Conservation (phyloP, 192 early-diverging fungal genomes). For the Mortierella hygrophila region DNA sequence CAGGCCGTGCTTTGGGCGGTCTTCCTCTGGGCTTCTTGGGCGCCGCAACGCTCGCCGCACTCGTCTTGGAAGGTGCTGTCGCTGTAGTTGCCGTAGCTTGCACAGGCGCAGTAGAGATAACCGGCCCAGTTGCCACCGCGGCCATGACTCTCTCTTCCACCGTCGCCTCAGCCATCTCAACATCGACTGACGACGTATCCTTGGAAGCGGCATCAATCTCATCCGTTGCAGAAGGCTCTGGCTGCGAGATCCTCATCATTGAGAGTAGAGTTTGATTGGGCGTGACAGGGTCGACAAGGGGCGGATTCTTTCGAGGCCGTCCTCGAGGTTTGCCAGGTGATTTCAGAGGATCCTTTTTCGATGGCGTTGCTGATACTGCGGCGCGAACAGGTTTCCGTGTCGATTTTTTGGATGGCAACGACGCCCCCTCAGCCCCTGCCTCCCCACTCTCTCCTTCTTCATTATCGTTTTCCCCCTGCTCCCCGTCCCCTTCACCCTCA, state of each 20-base stretch:
- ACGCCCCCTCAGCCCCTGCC: background rate
- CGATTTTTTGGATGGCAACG: background rate
- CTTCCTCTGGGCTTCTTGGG: constrained; percentile 6
- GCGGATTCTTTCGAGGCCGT: constrained; percentile 2
- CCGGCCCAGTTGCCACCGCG: background rate
- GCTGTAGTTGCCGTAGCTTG: background rate
- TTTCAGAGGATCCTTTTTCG: background rate
- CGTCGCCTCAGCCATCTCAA: background rate
- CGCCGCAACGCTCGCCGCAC: background rate
- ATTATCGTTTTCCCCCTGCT: background rate
- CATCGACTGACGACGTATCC: background rate
- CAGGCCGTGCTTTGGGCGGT: background rate
- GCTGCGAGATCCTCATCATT: background rate
- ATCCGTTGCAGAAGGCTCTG: background rate
- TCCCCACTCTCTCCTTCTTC: background rate
- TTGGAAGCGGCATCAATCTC: background rate
- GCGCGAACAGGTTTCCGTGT: background rate
- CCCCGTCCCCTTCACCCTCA: background rate
- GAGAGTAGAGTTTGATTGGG: constrained; percentile 4
- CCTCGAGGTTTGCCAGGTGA: constrained; percentile 15
- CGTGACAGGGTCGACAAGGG: background rate
- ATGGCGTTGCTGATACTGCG: background rate
- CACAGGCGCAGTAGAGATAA: background rate
- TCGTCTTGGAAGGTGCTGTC: background rate
- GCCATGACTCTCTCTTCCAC: background rate